Evolutionary conservation across 352 stramenopile genomes (phyloP), one percentile per base, ranked within the genome.

Genomic region (Pythium dissimile): DNA sequence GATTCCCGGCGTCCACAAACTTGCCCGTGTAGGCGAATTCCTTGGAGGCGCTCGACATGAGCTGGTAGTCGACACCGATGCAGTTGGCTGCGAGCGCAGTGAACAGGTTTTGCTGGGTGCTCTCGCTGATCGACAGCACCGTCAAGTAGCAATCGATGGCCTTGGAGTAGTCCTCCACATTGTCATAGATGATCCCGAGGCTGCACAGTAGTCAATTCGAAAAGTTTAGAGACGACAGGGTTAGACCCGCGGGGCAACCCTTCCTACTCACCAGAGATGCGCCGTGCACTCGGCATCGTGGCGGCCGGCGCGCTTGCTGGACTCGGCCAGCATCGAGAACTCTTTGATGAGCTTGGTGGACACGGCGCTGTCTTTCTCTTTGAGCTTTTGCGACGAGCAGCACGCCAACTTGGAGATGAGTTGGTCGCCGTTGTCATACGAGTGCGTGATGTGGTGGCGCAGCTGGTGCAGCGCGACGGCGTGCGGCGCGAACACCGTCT

Each of bases 11-110:
- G 38, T 87, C 75, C 7, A 88, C 66, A 37, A 90, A 91, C 28
- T 80, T 81, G 38, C 82, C 84, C 5, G 77, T 89, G 73, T 92
- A 94, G n/a, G 68, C 52, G 44, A 67, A 86, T 38, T 87, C 73
- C 60, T 82, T 86, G 23, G 63, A 63, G 0, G 60, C 69, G 3
- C 75, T 86, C 11, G 81, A 84, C 23, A 84, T 58, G 4, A 94
- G 69, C 71, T 95, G 88, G 58, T 92, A 91, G 67, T 95, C 75
- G 56, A 97, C 84, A 21, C 88, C 88, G 46, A 96, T 95, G 64
- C 85, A 95, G 55, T 95, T 95, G 39, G 88, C 70, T 7, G 85
- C 86, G 16, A 97, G 67, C 3, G 65, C 78, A 47, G 86, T 80
- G 55, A 92, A 92, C 23, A 86, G 42, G 41, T 67, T 78, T 49